These are phyloP conservation scores for Farysia itapuensis DNA, from an alignment of 1,284 basidiomycete species.

Conservation along the genomic window DNA sequence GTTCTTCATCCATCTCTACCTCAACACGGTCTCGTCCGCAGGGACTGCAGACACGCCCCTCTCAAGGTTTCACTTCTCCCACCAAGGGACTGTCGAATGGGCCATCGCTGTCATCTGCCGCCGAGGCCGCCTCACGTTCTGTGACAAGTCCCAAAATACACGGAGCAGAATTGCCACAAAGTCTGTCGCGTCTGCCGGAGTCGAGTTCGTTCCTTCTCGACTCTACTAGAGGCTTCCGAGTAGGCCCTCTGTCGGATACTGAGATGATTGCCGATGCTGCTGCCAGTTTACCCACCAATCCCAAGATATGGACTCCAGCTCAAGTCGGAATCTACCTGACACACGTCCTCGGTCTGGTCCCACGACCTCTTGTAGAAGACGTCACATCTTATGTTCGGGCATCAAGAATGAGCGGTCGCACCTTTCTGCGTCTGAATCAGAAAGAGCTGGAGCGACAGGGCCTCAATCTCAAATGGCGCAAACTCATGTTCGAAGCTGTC, in stretches of 20 bases:
- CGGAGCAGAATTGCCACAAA: conserved; percentile 6
- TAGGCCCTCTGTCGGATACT: conserved; percentile 6
- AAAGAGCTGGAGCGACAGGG: conserved; percentile 44
- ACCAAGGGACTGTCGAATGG: neutral
- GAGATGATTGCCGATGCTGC: conserved; percentile 27
- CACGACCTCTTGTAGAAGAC: conserved; percentile 48
- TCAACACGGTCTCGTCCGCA: conserved; percentile 41
- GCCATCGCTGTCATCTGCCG: conserved; percentile 12
- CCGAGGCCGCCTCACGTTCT: conserved; percentile 1
- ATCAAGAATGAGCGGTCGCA: conserved; percentile 43
- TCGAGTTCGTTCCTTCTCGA: conserved; percentile 14
- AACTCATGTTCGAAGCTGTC: conserved; percentile 50
- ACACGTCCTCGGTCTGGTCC: conserved; percentile 48
- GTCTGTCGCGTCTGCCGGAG: conserved; percentile 14
- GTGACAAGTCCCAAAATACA: conserved; percentile 4
- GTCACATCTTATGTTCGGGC: conserved; percentile 48
- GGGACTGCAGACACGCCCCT: conserved; percentile 18
- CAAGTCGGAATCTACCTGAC: conserved; percentile 53
- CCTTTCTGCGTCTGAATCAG: conserved; percentile 48
- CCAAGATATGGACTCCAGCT: conserved; percentile 48
- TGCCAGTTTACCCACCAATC: conserved; percentile 35
- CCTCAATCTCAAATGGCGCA: conserved; percentile 49
- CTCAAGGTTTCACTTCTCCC: conserved; percentile 7
- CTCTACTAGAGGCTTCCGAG: neutral
- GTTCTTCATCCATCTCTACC: conserved; percentile 45